Evolutionary conservation across 2,329 filamentous ascomycete species (phyloP).

Genomic region (Penicillium oxalicum): DNA sequence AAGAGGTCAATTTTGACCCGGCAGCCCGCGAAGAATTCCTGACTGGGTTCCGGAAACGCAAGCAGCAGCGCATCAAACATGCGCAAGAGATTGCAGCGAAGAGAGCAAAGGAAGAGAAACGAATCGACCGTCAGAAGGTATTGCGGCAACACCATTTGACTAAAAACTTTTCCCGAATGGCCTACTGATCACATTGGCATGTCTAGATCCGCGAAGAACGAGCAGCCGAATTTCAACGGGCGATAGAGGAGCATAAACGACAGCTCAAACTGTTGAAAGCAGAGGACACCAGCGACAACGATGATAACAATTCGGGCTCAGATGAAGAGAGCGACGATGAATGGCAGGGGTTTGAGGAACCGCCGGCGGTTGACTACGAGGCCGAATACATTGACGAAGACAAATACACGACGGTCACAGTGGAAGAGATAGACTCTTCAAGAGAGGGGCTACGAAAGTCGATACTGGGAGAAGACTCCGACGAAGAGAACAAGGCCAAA

Average conservation of each 20-base stretch:
- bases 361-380: conserved; percentile 64
- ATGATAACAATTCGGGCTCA: conserved; percentile 18
- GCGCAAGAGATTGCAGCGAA: conserved; percentile 77
- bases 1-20: conserved; percentile 81
- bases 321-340: conserved; percentile 43
- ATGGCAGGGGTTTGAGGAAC: conserved; percentile 58
- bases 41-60: conserved; percentile 95
- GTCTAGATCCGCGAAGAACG: conserved; percentile 74
- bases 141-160: conserved; percentile 11
- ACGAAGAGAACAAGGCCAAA: conserved; percentile 20
- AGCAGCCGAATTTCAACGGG: conserved; percentile 72
- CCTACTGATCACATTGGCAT: conserved; percentile 7
- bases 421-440: conserved; percentile 79
- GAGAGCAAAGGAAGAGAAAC: conserved; percentile 69
- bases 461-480: conserved; percentile 27
- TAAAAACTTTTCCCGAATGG: background rate
- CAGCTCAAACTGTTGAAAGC: conserved; percentile 59
- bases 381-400: conserved; percentile 97
- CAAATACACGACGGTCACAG: conserved; percentile 87
- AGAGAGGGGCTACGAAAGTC: conserved; percentile 64
- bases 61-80: conserved; percentile 73
- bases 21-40: conserved; percentile 77
- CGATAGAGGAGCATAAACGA: conserved; percentile 69
- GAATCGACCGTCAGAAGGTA: conserved; percentile 71
- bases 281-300: conserved; percentile 20